Conservation (phyloP, 768 basidiomycete genomes). For the Rhizopogon vinicolor region DNA sequence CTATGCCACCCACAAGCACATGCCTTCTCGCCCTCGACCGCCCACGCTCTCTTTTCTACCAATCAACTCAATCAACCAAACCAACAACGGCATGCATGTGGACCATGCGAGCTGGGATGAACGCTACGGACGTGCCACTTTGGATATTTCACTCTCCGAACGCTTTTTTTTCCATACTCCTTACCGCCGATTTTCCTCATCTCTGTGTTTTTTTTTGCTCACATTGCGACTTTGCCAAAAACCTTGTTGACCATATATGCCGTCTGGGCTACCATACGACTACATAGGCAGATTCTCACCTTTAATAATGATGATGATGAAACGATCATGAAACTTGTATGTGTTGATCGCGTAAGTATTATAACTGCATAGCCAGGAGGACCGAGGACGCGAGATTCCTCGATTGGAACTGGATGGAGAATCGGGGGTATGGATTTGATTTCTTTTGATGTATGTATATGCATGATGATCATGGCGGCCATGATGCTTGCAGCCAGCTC, state of each 20-base stretch:
- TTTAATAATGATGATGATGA: conserved; percentile 21
- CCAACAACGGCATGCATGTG: conserved; percentile 18
- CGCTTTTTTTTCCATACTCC: conserved; percentile 7
- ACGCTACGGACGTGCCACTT: conserved; percentile 23
- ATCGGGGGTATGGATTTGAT: background rate
- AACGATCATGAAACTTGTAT: background rate
- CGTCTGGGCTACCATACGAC: conserved; percentile 24
- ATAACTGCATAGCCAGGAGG: background rate
- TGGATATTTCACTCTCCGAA: conserved; percentile 5
- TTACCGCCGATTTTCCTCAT: conserved; percentile 9
- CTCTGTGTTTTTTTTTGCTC: conserved; percentile 10
- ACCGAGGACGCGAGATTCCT: background rate
- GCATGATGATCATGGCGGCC: no score
- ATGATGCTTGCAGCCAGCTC: no score
- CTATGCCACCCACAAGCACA: conserved; percentile 10
- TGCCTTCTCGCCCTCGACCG: conserved; percentile 4
- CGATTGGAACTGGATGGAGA: background rate
- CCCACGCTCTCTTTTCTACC: conserved; percentile 5
- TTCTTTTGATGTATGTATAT: background rate
- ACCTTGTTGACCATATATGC: conserved; percentile 8
- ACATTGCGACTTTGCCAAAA: background rate
- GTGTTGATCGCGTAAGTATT: no score
- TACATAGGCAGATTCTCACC: conserved; percentile 13
- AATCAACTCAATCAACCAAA: conserved; percentile 6
- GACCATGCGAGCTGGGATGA: conserved; percentile 16